Base-by-base conservation (phyloP, 352 stramenopile genomes). In the Pythium rishiriense region DNA sequence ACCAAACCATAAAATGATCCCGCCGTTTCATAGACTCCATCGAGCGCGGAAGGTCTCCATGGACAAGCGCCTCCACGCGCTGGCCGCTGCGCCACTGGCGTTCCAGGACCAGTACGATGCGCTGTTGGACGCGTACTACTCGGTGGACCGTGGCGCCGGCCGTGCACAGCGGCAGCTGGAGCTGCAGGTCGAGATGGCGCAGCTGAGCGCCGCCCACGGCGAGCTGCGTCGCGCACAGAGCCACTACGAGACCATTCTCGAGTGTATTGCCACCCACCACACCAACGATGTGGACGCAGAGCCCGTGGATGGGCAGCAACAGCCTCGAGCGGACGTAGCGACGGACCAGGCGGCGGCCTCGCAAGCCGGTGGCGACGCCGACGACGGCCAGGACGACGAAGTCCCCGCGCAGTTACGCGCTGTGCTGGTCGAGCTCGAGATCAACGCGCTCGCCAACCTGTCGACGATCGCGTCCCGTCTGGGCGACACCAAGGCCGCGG, bases 391-490 rank as follows among this genome's bases (percentile, higher is more conserved):
- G 10, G 31, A 35, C 14, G 37, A 43, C 1, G 37, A 35, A 31
- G 15, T 63, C 52, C 24, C 52, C 26, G 64, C 69, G 45, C 43
- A 66, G 15, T 46, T 84, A 4, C 49, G 58, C 11, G 19, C 22
- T 1, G 67, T 75, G 42, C n/a, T 76, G 2, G 26, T 29, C 4
- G 28, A 64, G 42, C 66, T 88, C 11, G 63, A 61, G 3, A 48
- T 61, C 5, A 85, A 79, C 52, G 66, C 68, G 2, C 47, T 85
- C 21, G 79, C 78, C 28, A 81, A 76, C 58, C 22, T 85, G 12
- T 66, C 75, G n/a, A 66, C 57, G 15, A 64, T 71, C 21, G 21
- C 74, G 24, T 79, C 76, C 37, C 66, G 72, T 37, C n/a, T 61
- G 33, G 73, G 72, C 10, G 56, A 81, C 25, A 29, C 62, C 12